Conservation (phyloP, 2,329 filamentous ascomycete species). For the Colletotrichum eremochloae region DNA sequence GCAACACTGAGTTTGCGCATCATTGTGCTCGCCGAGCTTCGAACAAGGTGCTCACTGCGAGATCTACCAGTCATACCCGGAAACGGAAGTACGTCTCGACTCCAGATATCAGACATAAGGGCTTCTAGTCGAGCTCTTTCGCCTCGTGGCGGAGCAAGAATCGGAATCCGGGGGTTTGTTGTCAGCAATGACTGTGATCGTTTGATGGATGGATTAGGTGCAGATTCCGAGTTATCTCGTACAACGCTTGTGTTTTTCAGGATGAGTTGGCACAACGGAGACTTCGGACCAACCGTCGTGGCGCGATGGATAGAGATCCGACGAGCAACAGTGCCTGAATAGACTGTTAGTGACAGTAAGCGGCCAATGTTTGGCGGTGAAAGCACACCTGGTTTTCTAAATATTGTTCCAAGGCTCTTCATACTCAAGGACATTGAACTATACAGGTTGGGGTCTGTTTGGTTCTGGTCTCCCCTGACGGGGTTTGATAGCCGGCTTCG, state of each 20-base stretch:
- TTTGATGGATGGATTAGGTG: slow-evolving; percentile 69
- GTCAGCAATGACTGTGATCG: slow-evolving; percentile 85
- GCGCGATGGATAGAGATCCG: slow-evolving; percentile 84
- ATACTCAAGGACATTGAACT: slow-evolving; percentile 78
- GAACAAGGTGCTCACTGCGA: slow-evolving; percentile 78
- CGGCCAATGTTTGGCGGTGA: neutral
- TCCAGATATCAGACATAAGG: slow-evolving; percentile 85
- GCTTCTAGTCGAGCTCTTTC: slow-evolving; percentile 84
- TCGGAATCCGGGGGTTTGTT: slow-evolving; percentile 72
- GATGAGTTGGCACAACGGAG: slow-evolving; percentile 80
- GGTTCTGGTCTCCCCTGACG: slow-evolving; percentile 62
- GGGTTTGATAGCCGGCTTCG: slow-evolving; percentile 72
- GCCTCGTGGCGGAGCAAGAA: slow-evolving; percentile 79
- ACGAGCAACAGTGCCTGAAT: slow-evolving; percentile 70
- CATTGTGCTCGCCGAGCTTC: slow-evolving; percentile 84
- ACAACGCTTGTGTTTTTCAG: slow-evolving; percentile 85
- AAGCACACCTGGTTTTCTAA: slow-evolving; percentile 75
- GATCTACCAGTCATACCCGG: slow-evolving; percentile 80
- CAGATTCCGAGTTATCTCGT: slow-evolving; percentile 64
- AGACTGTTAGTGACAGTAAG: neutral
- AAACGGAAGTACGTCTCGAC: slow-evolving; percentile 82
- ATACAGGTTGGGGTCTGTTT: slow-evolving; percentile 64
- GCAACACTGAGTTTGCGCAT: slow-evolving; percentile 90
- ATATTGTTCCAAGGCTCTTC: slow-evolving; percentile 80
- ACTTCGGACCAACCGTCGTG: slow-evolving; percentile 78